Evolutionary conservation across 169 alveolate genomes (phyloP).

Genomic region (Cryptosporidium andersoni): DNA sequence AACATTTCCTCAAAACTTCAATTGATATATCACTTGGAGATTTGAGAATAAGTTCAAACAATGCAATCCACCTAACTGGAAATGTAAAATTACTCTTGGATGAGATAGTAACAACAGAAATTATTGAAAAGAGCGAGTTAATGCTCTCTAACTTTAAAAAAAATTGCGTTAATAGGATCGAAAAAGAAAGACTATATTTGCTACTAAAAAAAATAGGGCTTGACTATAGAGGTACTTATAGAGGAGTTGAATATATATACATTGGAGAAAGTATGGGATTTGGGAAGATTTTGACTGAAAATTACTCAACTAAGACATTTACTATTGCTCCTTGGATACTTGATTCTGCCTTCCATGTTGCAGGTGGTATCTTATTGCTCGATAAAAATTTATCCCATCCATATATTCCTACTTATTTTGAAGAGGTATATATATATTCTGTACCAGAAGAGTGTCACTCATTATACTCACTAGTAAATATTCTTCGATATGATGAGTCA

Average conservation of each 20-base stretch:
- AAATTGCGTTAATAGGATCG: conserved; percentile 6
- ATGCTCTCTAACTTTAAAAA: not conserved
- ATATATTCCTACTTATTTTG: conserved; percentile 30
- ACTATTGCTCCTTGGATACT: conserved; percentile 53
- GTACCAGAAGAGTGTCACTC: not conserved
- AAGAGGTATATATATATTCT: conserved; percentile 4
- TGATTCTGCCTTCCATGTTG: conserved; percentile 67
- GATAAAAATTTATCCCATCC: not conserved
- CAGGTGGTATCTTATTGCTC: conserved; percentile 38
- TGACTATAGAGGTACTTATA: conserved; percentile 25
- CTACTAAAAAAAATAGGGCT: conserved; percentile 32
- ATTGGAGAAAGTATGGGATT: conserved; percentile 18
- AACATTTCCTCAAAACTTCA: not conserved
- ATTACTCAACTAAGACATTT: conserved; percentile 8
- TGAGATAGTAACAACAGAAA: not conserved
- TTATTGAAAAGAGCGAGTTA: not conserved
- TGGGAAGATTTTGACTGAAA: conserved; percentile 22
- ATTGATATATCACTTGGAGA: conserved; percentile 26
- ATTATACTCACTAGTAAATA: conserved; percentile 45
- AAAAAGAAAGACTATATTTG: conserved; percentile 23
- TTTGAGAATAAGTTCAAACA: conserved; percentile 12
- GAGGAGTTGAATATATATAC: conserved; percentile 41
- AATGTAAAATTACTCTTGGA: conserved; percentile 3
- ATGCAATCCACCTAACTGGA: conserved; percentile 2
- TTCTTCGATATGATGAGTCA: conserved; percentile 23